phyloP scores from a whole-genome alignment of 1,139 yeast genomes.

The Saccharomyces uvarum region DNA sequence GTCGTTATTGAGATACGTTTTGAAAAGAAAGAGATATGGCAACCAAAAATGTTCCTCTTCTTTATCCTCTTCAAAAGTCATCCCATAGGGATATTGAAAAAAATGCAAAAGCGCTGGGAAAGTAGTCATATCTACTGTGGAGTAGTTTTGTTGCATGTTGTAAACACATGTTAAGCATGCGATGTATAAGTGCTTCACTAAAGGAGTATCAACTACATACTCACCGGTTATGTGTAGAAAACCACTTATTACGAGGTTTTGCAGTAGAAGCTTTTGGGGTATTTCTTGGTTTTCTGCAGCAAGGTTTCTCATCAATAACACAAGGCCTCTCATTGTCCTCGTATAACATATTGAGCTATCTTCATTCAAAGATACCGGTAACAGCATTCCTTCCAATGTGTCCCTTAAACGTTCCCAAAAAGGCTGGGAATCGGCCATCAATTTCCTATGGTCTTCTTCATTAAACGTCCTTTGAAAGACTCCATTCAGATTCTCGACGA shows the following conservation, averaged over 20 bases:
- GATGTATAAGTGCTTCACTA: constrained; percentile 9
- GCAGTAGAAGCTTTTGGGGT: constrained; percentile 9
- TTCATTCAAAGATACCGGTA: not conserved
- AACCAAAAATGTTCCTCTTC: constrained; percentile 10
- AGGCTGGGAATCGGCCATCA: constrained; percentile 14
- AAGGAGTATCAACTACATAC: not conserved
- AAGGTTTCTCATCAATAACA: constrained; percentile 32
- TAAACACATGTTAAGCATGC: constrained; percentile 20
- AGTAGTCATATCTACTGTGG: constrained; percentile 15
- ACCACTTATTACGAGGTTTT: not conserved
- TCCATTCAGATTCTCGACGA: constrained; percentile 11
- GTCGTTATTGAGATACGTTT: constrained; percentile 20
- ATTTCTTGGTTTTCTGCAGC: constrained; percentile 23
- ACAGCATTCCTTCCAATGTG: constrained; percentile 4
- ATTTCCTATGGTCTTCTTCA: constrained; percentile 21
- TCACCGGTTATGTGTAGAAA: not conserved
- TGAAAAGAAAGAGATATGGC: constrained; percentile 20
- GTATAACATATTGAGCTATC: not conserved
- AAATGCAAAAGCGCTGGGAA: constrained; percentile 14
- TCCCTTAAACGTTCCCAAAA: constrained; percentile 17
- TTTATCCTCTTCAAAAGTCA: constrained; percentile 6
- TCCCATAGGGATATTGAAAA: constrained; percentile 17
- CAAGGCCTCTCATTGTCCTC: constrained; percentile 26
- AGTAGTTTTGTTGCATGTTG: constrained; percentile 18
- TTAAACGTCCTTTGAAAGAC: constrained; percentile 22